Evolutionary conservation across 2,329 filamentous ascomycete species (phyloP), one percentile per base, ranked within the genome.

Genomic region (Ploettnerulaceae sp.): DNA sequence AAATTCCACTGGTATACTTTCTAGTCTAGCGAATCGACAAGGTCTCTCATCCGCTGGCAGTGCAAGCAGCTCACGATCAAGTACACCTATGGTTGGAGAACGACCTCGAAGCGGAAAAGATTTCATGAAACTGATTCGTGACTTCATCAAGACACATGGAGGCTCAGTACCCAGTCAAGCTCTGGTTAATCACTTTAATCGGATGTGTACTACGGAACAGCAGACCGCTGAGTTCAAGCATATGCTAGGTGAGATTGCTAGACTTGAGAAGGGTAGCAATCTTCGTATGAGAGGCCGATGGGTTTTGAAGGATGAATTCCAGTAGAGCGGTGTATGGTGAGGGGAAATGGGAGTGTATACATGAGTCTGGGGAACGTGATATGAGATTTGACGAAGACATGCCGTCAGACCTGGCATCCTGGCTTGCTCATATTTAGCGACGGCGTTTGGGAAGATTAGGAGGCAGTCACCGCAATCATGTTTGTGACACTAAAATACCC

Each of bases 151-250:
- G 34, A 74, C 79, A 18, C 89, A 94, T 46, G 86, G 86, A 7
- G 89, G 89, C 3, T 76, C 79, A 25, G 87, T 86, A 5, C 82
- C 87, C 4, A 90, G 86, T 32, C 89, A 94, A 69, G 83, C 89
- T 73, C 68, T 96, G 34, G 85, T 95, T 18, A 86, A 95, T 60
- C 89, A 95, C 61, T 97, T 96, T 66, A 88, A 90, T 65, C 79
- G 79, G 11, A 86, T 82, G 59, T 95, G 89, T 62, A 77, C 76
- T 17, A 86, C 80, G 33, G 67, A 74, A 20, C 76, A 79, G 51
- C 77, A 86, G 51, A 84, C 82, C 41, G 77, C 80, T 14, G 84
- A 89, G 64, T 97, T 97, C 64, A 91, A 89, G 67, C 74, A 78
- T 58, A 89, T 89, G 57, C 69, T 97, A 45, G 82, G 86, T 57